These are phyloP conservation scores for Meredithiella fracta DNA, from an alignment of 2,329 filamentous ascomycete genomes.

Conservation along the genomic window DNA sequence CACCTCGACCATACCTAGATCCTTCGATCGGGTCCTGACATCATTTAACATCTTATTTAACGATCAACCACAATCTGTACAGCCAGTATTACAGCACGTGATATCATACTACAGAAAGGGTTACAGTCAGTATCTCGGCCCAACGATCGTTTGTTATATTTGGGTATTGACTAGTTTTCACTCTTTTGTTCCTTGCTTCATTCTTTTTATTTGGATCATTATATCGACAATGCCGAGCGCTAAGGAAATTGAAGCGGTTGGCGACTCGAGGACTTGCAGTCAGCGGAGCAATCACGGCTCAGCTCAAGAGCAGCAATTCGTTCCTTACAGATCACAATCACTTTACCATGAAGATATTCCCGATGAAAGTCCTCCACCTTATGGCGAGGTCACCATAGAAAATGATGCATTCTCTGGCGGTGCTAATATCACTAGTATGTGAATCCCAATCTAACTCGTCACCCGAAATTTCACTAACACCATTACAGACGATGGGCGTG, in stretches of 20 bases:
- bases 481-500: conserved; percentile 49
- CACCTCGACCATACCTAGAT: background rate
- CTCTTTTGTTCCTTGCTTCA: background rate
- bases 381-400: conserved; percentile 33
- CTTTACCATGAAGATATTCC: background rate
- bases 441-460: no score
- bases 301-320: conserved; percentile 2
- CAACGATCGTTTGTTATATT: background rate
- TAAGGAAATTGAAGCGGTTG: conserved; percentile 4
- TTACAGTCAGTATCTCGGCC: background rate
- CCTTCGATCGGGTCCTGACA: background rate
- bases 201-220: background rate
- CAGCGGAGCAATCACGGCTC: background rate
- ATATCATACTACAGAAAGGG: background rate
- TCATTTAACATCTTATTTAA: background rate
- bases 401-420: conserved; percentile 40
- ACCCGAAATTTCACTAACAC: conserved; percentile 8
- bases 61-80: background rate
- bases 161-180: background rate
- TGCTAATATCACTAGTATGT: conserved; percentile 38
- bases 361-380: conserved; percentile 32
- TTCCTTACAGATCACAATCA: conserved; percentile 1
- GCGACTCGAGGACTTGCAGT: background rate
- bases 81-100: background rate
- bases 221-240: background rate